Evolutionary conservation across 2,329 filamentous ascomycete species (phyloP).

Genomic region (Diaporthe capsici): DNA sequence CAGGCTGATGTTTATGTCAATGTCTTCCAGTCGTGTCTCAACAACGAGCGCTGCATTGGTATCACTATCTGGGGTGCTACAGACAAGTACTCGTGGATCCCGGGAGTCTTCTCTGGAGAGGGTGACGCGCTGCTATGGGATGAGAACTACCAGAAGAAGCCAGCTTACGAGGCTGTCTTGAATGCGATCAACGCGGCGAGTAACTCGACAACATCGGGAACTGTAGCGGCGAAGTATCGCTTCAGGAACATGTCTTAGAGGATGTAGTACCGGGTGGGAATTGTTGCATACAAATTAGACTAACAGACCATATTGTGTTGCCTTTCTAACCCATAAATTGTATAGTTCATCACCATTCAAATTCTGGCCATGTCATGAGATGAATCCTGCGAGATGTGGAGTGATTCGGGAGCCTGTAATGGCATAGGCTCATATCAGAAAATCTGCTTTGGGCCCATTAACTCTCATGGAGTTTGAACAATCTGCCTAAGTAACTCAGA

Average conservation of each 20-base stretch:
- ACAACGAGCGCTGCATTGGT: constrained; percentile 57
- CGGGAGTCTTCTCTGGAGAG: constrained; percentile 54
- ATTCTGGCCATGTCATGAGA: neutral
- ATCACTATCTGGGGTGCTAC: constrained; percentile 61
- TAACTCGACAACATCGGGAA: neutral
- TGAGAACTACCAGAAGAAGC: constrained; percentile 55
- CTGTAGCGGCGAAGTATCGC: neutral
- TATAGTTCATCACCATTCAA: neutral
- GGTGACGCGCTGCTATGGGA: constrained; percentile 59
- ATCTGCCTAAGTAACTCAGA: too few relatives aligned
- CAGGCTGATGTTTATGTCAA: constrained; percentile 64
- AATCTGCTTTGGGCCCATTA: too few relatives aligned
- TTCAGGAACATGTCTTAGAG: neutral
- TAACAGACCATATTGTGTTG: neutral
- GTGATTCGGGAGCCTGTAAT: too few relatives aligned
- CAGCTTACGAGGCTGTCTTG: constrained; percentile 50
- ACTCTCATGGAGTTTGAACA: too few relatives aligned
- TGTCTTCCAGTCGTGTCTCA: constrained; percentile 55
- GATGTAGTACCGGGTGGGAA: too few relatives aligned
- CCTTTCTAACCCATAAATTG: neutral
- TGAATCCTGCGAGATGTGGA: neutral
- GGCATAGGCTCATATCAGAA: too few relatives aligned
- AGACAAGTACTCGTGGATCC: constrained; percentile 54
- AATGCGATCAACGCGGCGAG: constrained; percentile 10
- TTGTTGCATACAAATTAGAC: neutral